A percentile compares a stretch with the other conserved stretches of the same genome.
phyloP scores from a whole-genome alignment of 2,329 filamentous ascomycete genomes.

The Monosporascus cannonballus region DNA sequence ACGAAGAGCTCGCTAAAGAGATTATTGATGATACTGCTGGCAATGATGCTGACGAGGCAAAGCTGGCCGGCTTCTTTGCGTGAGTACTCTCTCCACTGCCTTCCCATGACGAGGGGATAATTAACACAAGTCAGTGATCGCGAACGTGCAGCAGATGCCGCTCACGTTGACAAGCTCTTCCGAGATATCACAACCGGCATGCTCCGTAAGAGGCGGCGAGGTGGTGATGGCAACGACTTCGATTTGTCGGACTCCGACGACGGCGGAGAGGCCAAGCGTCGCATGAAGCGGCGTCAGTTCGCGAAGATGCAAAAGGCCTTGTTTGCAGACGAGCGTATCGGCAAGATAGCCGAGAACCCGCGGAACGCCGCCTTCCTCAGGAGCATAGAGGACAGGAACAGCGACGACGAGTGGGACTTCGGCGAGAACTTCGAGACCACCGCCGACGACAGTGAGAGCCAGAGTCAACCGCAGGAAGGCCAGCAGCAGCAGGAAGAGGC shows the following conservation, averaged over 20 bases:
- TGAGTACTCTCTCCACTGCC: slow-evolving; percentile 45
- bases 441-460: slow-evolving; percentile 33
- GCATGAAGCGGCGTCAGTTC: slow-evolving; percentile 82
- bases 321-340: slow-evolving; percentile 81
- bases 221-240: slow-evolving; percentile 59
- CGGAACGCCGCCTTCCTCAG: slow-evolving; percentile 86
- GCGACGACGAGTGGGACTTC: slow-evolving; percentile 73
- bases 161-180: slow-evolving; percentile 83
- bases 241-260: slow-evolving; percentile 90
- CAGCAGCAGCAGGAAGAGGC: slow-evolving; percentile 26
- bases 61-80: slow-evolving; percentile 83
- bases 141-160: slow-evolving; percentile 74
- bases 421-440: slow-evolving; percentile 47
- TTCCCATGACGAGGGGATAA: neutral
- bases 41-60: slow-evolving; percentile 71
- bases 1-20: slow-evolving; percentile 64
- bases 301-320: slow-evolving; percentile 87
- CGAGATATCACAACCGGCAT: slow-evolving; percentile 87
- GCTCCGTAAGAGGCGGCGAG: slow-evolving; percentile 64
- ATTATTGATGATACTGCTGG: slow-evolving; percentile 86
- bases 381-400: slow-evolving; percentile 77
- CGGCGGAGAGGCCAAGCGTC: slow-evolving; percentile 67
- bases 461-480: slow-evolving; percentile 26
- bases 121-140: slow-evolving; percentile 54
- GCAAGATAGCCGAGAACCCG: slow-evolving; percentile 82